Base-by-base conservation (phyloP, 768 basidiomycete genomes). In the Leccinellum rugosiceps region DNA sequence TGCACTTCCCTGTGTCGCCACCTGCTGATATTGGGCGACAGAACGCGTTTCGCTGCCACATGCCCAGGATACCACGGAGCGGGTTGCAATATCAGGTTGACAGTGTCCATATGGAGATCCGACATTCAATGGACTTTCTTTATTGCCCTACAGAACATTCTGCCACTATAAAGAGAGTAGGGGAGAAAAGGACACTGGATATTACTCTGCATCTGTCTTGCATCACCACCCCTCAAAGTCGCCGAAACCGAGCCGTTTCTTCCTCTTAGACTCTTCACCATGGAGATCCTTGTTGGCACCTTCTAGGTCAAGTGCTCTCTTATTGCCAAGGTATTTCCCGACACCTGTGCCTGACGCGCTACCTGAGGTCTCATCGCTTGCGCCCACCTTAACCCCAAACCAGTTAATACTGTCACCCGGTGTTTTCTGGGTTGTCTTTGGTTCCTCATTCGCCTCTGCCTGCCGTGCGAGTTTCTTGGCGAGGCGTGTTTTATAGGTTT, bases 241-340 rank as follows among this genome's bases (percentile, higher is more conserved):
- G n/a, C 95, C 94, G 73, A 98, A 98, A 1, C 94, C 95, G 38
- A 87, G 70, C 61, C 83, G 87, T 64, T 89, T 83, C 74, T 88
- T 90, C 80, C 94, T 96, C 71, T 87, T 88, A 54, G 74, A 72
- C 34, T 87, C 83, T 50, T 82, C 80, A 17, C 46, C 55, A 47
- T 46, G 51, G 53, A n/a, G 51, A 58, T 14, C 53, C 35, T 50
- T 58, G 63, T 44, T 47, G 6, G 21, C n/a, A 63, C 60, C 57
- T 65, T 75, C 61, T 23, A 32, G 57, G 19, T 71, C 72, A 31
- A 72, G 65, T 8, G 78, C 74, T 52, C 83, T 73, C 66, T 86
- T 87, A 35, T 80, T 65, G 58, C 78, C 80, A 48, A 94, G 74
- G 67, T 94, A 94, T 72, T 90, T 92, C 3, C 93, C 92, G n/a